Conservation (phyloP, 2,329 filamentous ascomycete genomes). For the Exophiala sp. region DNA sequence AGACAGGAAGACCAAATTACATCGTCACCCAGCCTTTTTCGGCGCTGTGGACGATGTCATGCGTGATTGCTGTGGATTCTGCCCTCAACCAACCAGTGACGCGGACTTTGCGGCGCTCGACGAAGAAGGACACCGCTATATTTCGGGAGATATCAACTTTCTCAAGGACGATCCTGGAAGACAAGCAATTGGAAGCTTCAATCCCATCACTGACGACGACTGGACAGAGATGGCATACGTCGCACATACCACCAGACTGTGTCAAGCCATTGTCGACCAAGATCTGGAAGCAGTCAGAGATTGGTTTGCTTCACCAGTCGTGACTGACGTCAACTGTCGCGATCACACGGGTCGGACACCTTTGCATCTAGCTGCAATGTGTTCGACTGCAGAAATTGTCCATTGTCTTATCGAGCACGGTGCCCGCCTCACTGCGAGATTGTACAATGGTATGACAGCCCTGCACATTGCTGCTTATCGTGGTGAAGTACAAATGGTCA, state of each 20-base stretch:
- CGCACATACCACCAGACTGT: conserved; percentile 71
- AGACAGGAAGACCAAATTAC: conserved; percentile 71
- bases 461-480: conserved; percentile 75
- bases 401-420: conserved; percentile 67
- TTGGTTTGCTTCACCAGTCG: conserved; percentile 64
- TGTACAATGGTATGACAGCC: conserved; percentile 76
- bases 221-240: conserved; percentile 93
- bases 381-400: conserved; percentile 67
- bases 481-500: conserved; percentile 66
- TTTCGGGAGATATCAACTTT: conserved; percentile 70
- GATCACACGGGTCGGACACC: conserved; percentile 78
- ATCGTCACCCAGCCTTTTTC: conserved; percentile 83
- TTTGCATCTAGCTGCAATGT: conserved; percentile 70
- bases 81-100: conserved; percentile 64
- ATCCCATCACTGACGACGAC: conserved; percentile 75
- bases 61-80: conserved; percentile 76
- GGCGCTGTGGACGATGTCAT: conserved; percentile 71
- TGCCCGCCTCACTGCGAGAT: conserved; percentile 67
- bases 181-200: conserved; percentile 69
- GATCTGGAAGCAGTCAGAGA: conserved; percentile 67
- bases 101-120: conserved; percentile 70
- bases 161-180: conserved; percentile 77
- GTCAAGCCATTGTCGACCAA: conserved; percentile 74
- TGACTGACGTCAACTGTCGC: conserved; percentile 66
- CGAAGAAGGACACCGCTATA: conserved; percentile 70